A percentile compares a stretch with the other conserved stretches of the same genome.
phyloP scores from a whole-genome alignment of 805 yeast genomes.

The Wickerhamomyces mucosus region DNA sequence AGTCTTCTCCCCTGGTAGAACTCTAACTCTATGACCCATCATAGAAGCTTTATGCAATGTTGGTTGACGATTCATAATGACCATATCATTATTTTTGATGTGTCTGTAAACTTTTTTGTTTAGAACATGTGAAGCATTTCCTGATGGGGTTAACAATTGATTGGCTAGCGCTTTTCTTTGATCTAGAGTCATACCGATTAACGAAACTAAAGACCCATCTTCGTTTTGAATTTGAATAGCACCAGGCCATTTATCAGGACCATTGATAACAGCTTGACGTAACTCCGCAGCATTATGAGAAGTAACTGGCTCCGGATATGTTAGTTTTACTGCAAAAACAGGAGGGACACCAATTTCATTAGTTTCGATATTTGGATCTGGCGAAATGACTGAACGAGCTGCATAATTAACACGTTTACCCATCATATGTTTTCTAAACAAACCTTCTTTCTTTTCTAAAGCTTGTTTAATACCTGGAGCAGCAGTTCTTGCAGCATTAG shows the following conservation, averaged over 20 bases:
- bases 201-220: slow-evolving; percentile 75
- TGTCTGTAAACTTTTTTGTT: slow-evolving; percentile 94
- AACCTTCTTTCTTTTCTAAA: slow-evolving; percentile 95
- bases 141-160: slow-evolving; percentile 82
- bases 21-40: slow-evolving; percentile 99
- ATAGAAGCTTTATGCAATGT: slow-evolving; percentile 98
- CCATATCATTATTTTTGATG: slow-evolving; percentile 90
- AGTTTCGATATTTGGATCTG: slow-evolving; percentile 97
- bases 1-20: slow-evolving; percentile 95
- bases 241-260: slow-evolving; percentile 99
- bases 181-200: slow-evolving; percentile 83
- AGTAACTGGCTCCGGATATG: slow-evolving; percentile 98
- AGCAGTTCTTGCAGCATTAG: slow-evolving; percentile 52
- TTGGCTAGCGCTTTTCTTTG: slow-evolving; percentile 94
- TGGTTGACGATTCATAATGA: slow-evolving; percentile 98
- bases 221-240: slow-evolving; percentile 94
- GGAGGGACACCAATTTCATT: slow-evolving; percentile 99
- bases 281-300: slow-evolving; percentile 81
- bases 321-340: slow-evolving; percentile 88
- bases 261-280: slow-evolving; percentile 92
- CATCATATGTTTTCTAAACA: slow-evolving; percentile 99
- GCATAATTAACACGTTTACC: slow-evolving; percentile 99
- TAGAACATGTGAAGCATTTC: slow-evolving; percentile 43
- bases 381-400: slow-evolving; percentile 97
- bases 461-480: slow-evolving; percentile 97